Evolutionary conservation across 192 early-diverging fungal species (phyloP).

Genomic region (Glomus cerebriforme): DNA sequence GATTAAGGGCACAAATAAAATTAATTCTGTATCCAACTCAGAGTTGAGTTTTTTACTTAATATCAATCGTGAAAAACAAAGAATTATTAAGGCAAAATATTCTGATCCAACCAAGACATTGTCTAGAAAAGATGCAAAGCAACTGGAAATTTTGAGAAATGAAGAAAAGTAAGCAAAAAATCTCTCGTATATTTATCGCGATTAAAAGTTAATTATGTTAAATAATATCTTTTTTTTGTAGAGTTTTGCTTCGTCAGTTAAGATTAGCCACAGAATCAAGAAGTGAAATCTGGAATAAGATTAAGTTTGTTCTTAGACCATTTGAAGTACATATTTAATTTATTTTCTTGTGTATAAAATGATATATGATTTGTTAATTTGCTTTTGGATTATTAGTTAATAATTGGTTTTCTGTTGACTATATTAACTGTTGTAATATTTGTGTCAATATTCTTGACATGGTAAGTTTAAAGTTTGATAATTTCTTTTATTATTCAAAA

Average conservation of each 20-base stretch:
- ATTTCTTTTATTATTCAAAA: not conserved
- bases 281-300: not conserved
- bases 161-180: not conserved
- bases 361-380: not conserved
- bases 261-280: not conserved
- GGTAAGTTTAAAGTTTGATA: slow-evolving; percentile 2
- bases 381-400: not conserved
- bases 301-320: not conserved
- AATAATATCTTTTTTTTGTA: not conserved
- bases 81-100: slow-evolving; percentile 5
- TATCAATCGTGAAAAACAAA: slow-evolving; percentile 7
- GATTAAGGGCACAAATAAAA: not conserved
- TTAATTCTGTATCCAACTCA: not conserved
- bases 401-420: not conserved
- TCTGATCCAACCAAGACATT: not conserved
- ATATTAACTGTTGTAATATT: not conserved
- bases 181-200: not conserved
- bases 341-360: not conserved
- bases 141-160: not conserved
- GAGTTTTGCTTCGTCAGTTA: not conserved
- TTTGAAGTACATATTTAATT: slow-evolving; percentile 4
- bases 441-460: slow-evolving; percentile 11
- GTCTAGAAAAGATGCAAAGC: not conserved
- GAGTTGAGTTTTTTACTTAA: not conserved
- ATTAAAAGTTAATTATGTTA: not conserved